A percentile compares a stretch with the other conserved stretches of the same genome.
Evolutionary conservation across 495 filamentous ascomycete species (phyloP).

Genomic region (Peziza echinospora): DNA sequence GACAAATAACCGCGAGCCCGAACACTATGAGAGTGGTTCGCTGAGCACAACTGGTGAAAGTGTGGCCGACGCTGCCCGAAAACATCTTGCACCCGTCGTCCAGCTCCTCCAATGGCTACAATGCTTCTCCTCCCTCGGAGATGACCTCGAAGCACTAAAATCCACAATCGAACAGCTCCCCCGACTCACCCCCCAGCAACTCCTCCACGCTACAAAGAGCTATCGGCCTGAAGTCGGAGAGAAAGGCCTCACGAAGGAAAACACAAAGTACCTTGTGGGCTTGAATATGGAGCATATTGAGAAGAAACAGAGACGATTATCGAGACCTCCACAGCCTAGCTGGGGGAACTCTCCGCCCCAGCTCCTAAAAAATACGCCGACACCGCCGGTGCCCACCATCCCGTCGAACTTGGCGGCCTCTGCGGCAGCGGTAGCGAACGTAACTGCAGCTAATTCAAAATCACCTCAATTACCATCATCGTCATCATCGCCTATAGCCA

Average conservation of each 20-base stretch:
- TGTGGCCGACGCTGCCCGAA: conserved; percentile 57
- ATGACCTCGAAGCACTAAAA: conserved; percentile 68
- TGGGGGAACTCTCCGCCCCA: conserved; percentile 5
- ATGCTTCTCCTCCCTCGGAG: conserved; percentile 88
- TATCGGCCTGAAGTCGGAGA: conserved; percentile 92
- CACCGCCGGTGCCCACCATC: neutral
- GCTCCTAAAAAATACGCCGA: neutral
- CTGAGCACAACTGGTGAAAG: conserved; percentile 70
- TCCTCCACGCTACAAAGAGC: conserved; percentile 80
- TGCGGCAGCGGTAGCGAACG: neutral
- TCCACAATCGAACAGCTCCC: conserved; percentile 73
- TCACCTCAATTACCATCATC: conserved; percentile 1
- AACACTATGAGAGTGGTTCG: conserved; percentile 86
- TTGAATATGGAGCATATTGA: conserved; percentile 35
- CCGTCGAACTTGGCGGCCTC: neutral
- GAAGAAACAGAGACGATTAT: conserved; percentile 12
- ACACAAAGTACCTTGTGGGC: conserved; percentile 62
- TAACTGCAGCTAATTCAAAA: neutral
- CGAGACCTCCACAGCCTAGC: no score
- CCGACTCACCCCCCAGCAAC: conserved; percentile 59
- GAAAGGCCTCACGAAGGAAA: conserved; percentile 65
- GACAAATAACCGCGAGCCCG: conserved; percentile 76
- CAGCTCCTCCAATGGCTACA: conserved; percentile 96
- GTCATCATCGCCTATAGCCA: conserved; percentile 8
- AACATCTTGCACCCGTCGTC: conserved; percentile 73